A percentile compares a stretch with the other conserved stretches of the same genome.
Conservation (phyloP, 2,329 filamentous ascomycete species). For the Dactylonectria estremocensis region DNA sequence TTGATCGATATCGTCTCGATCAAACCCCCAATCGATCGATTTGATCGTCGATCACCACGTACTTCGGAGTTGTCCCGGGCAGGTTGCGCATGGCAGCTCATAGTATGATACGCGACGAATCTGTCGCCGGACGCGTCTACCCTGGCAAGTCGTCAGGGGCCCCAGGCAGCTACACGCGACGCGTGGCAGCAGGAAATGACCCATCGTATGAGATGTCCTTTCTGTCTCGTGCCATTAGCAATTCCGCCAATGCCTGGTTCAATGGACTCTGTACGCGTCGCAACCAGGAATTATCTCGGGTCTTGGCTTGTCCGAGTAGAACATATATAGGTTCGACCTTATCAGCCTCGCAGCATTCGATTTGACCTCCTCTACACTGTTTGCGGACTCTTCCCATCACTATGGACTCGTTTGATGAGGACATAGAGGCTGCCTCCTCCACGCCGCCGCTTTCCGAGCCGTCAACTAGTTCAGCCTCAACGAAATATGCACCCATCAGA, state of each 20-base stretch:
- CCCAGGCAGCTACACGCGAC: constrained; percentile 3
- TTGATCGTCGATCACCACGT: constrained; percentile 5
- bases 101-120: constrained; percentile 5
- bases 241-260: constrained; percentile 2
- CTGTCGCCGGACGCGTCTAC: no score
- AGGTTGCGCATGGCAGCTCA: background rate
- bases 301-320: no score
- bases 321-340: no score
- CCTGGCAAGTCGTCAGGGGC: constrained; percentile 1
- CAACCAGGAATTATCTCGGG: constrained; percentile 8
- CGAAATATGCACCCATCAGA: no score
- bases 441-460: no score
- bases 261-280: constrained; percentile 5
- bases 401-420: no score
- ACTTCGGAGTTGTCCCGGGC: background rate
- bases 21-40: background rate
- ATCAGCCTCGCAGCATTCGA: no score
- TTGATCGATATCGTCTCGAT: constrained; percentile 9
- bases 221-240: constrained; percentile 5
- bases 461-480: no score
- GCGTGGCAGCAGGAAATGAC: constrained; percentile 5
- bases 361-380: no score
- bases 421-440: no score
- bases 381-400: no score
- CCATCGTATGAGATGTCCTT: constrained; percentile 3